Conservation (phyloP, 768 basidiomycete species). For the Russula brevipes region DNA sequence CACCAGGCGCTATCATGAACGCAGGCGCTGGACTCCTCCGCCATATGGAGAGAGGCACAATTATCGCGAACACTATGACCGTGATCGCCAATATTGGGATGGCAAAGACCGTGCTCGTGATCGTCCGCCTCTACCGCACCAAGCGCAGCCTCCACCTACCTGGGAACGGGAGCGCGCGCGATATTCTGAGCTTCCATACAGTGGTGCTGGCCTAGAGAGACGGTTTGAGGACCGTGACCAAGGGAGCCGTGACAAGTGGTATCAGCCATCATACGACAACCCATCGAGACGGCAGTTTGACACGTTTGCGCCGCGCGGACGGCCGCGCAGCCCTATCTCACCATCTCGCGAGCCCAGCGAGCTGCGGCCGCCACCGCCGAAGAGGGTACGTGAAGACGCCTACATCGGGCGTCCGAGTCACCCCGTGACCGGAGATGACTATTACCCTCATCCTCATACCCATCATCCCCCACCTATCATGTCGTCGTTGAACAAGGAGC, state of each 20-base stretch:
- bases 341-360: conserved; percentile 9
- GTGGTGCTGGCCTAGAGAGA: not conserved
- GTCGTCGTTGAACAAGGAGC: not conserved
- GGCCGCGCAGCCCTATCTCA: conserved; percentile 22
- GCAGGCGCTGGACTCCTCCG: conserved; percentile 15
- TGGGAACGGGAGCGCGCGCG: conserved; percentile 16
- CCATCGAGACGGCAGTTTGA: conserved; percentile 7
- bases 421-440: conserved; percentile 2
- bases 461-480: not conserved
- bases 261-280: conserved; percentile 7
- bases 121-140: not conserved
- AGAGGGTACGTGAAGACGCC: conserved; percentile 22
- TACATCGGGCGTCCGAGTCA: conserved; percentile 3
- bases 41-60: conserved; percentile 6
- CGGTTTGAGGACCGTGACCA: conserved; percentile 18
- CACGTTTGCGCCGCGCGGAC: conserved; percentile 11
- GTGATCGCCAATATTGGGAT: conserved; percentile 16
- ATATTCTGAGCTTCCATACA: conserved; percentile 12
- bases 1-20: conserved; percentile 15
- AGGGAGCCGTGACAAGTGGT: conserved; percentile 17
- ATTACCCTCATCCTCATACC: conserved; percentile 2
- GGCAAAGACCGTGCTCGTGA: conserved; percentile 15
- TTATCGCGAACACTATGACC: conserved; percentile 22
- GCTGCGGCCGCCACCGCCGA: conserved; percentile 18
- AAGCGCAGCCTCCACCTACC: not conserved